Base-by-base conservation (phyloP, 305 asterid genomes). In the Fraxinus albicans region DNA sequence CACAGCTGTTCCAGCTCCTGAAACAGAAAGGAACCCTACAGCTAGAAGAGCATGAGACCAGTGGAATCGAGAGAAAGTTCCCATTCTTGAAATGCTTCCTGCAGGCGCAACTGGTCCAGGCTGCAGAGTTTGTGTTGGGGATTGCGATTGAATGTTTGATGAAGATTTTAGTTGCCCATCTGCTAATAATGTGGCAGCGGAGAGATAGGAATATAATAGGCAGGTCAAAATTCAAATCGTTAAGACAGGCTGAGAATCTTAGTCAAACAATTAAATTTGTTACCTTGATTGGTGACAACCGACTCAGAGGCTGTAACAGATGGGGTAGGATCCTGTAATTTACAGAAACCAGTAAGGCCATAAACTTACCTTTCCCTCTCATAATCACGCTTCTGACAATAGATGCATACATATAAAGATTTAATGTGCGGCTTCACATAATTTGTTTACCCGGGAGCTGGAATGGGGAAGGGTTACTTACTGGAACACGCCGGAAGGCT, bases 401-500 rank as follows among this genome's bases (percentile, higher is more conserved):
- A 47, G 63, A 77, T 27, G 53, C 29, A 67, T 75, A 17, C 63
- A 47, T 47, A 47, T 17, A 17, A 53, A 53, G 63, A 17, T 53
- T 53, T 53, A 53, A 53, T 5, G 63, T 17, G 19, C 8, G 2
- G 63, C 73, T 29, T 70, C 27, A 47, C 53, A 29, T 13, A 77
- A 73, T 72, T 17, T 40, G 36, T 79, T 82, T 77, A 70, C 23
- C 38, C 44, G 25, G 9, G 77, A 4, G 25, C 74, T 76, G 81
- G 77, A 67, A 81, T 13, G 79, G 29, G 21, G 23, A 44, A 65
- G 9, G 58, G 50, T 27, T 73, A 82, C 98, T 84, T 86, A 94
- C 98, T 50, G 99, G 99, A 89, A 96, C 97, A 75, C 95, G 97
- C 67, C 94, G 93, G 86, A 96, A 96, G 85, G 99, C 97, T 89